Evolutionary conservation across 1,139 yeast species (phyloP).

Genomic region (Blastobotrys niveus): DNA sequence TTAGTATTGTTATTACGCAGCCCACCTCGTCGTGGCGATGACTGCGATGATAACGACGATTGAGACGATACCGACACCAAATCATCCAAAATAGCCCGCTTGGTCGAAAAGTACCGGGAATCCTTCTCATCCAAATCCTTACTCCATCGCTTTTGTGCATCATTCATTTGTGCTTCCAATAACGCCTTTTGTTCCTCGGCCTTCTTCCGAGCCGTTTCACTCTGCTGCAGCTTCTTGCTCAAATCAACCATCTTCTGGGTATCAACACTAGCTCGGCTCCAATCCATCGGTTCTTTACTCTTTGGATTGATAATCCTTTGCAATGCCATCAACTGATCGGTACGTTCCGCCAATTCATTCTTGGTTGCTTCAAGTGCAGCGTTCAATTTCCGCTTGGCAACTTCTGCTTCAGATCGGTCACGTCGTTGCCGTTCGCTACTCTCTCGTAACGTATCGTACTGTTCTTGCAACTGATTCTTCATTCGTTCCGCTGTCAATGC

Average conservation of each 20-base stretch:
- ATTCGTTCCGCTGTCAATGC: conserved; percentile 26
- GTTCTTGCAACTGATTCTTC: conserved; percentile 23
- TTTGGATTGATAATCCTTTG: conserved; percentile 27
- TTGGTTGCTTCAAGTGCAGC: conserved; percentile 25
- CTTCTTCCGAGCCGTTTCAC: conserved; percentile 27
- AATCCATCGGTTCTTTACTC: conserved; percentile 19
- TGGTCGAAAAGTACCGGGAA: conserved; percentile 25
- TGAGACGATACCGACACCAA: conserved; percentile 18
- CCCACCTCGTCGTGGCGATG: conserved; percentile 21
- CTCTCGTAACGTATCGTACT: conserved; percentile 24
- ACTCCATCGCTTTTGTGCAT: conserved; percentile 29
- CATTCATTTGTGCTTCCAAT: conserved; percentile 31
- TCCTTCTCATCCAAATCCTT: conserved; percentile 26
- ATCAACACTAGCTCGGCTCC: conserved; percentile 19
- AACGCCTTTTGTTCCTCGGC: conserved; percentile 29
- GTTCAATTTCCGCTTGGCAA: conserved; percentile 27
- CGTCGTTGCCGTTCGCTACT: conserved; percentile 26
- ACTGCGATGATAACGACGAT: conserved; percentile 20
- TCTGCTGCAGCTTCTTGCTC: conserved; percentile 27
- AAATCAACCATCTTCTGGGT: conserved; percentile 27
- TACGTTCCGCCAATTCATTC: conserved; percentile 27
- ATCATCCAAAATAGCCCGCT: conserved; percentile 27
- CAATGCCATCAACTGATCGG: conserved; percentile 26
- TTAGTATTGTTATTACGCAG: background rate
- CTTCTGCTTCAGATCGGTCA: conserved; percentile 29